Evolutionary conservation across 495 filamentous ascomycete species (phyloP), one percentile per base, ranked within the genome.

Genomic region (Penicilliopsis zonata): DNA sequence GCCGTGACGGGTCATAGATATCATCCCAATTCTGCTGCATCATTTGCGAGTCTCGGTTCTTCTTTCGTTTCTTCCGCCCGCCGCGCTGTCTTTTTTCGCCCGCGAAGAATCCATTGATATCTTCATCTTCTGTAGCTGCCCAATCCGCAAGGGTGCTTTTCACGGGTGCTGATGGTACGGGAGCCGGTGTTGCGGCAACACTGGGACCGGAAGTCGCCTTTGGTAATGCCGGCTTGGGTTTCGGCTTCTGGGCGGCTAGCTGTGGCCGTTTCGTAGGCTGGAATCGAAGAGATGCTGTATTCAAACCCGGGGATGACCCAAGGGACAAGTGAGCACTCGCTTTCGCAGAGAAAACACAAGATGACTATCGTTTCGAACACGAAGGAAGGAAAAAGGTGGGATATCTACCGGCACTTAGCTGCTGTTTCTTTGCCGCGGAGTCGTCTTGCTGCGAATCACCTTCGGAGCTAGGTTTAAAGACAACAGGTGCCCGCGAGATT

Each of bases 11-110:
- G 44, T 94, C 88, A 45, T 94, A 96, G 27, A 87, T 75, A 49
- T 93, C 87, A 47, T 94, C 83, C 88, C 87, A 95, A 47, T 94
- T 77, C 25, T 82, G 81, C 31, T 74, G 61, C 22, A 65, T 43
- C 25, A 60, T 69, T 5, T 68, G 53, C 23, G 72, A 63, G 15
- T 82, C 76, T 22, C 66, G 62, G 42, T 75, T 74, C 66, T 88
- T 90, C 66, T 86, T 90, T 51, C 82, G 75, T 61, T 87, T 87
- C 58, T 86, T 88, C 37, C 73, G 64, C n/a, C 84, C 83, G 24
- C 84, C 84, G 33, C 86, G 76, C 43, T 78, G 72, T 16, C 75
- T 69, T 57, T 82, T 80, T 37, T 78, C 67, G 12, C 58, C 62
- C 9, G 55, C 51, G 44, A 79, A 79, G 37, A 73, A 76, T 4